Base-by-base conservation (phyloP, 2,329 filamentous ascomycete species). In the Pseudogymnoascus sp. region DNA sequence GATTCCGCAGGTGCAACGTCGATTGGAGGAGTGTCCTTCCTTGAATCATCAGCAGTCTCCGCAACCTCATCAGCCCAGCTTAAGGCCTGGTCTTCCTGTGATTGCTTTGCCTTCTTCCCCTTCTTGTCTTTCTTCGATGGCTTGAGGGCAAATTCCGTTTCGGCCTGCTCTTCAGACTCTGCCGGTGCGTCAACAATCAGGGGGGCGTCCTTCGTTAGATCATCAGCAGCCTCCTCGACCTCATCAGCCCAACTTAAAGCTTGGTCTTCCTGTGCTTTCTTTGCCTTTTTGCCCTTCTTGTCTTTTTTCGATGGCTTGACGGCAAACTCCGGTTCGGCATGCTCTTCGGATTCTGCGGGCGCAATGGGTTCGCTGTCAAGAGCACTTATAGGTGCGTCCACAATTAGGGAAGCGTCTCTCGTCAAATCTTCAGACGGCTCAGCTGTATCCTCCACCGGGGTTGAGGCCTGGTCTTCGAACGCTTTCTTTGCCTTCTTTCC, bases 91-190 rank as follows among this genome's bases (percentile, higher is more conserved):
- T n/a, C 25, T 16, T 33, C 61, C 4, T 23, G 12, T 28, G 42
- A 21, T 28, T 53, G 12, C 31, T 59, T 59, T 7, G 4, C 16
- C 38, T 71, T 72, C 62, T 72, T 72, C 47, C 71, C 71, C 65
- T 78, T 80, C 71, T 79, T 79, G 8, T 70, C 70, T 66, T 75
- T 75, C 64, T 75, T 75, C 11, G 71, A 71, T n/a, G 35, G 60
- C 60, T 50, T 44, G 8, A 16, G 35, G 5, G 40, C 28, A 7
- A 10, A 33, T 31, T 23, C 53, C 11, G 53, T 5, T 23, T 59
- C 53, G 28, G 12, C 23, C n/a, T 33, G 53, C 53, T 33, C 33
- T 59, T 59, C 28, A 12, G n/a, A 18, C n/a, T 61, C 37, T 16
- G 25, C 35, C 14, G 18, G 21, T 12, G 23, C 38, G 14, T 31